Conservation (phyloP, 441 rosid species). For the Eruca vesicaria region DNA sequence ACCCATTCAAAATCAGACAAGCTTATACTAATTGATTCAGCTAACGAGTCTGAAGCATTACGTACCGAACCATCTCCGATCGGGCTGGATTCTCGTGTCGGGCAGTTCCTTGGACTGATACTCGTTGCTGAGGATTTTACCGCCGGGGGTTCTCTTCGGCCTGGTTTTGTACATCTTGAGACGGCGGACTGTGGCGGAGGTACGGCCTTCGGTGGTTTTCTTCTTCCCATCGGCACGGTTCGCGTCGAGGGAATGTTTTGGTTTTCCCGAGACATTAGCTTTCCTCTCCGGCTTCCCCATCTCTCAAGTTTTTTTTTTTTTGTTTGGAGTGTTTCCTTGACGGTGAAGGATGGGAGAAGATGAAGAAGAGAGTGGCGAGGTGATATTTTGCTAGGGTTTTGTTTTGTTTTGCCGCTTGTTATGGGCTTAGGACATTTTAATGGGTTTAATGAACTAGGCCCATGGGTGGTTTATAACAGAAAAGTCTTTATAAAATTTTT, state of each 20-base stretch:
- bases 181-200: slow-evolving; percentile 81
- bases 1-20: neutral
- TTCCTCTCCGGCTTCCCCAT: slow-evolving; percentile 74
- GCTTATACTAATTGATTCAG: neutral
- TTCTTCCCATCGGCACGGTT: slow-evolving; percentile 66
- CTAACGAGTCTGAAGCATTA: neutral
- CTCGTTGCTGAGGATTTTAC: slow-evolving; percentile 66
- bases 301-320: neutral
- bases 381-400: slow-evolving; percentile 24
- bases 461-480: neutral
- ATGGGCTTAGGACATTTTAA: neutral
- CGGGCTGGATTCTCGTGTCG: slow-evolving; percentile 73
- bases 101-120: slow-evolving; percentile 80
- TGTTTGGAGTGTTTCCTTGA: neutral
- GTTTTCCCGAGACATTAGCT: slow-evolving; percentile 71
- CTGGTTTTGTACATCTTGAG: slow-evolving; percentile 75
- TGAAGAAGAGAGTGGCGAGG: slow-evolving; percentile 1
- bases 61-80: slow-evolving; percentile 91
- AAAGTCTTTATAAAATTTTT: no score
- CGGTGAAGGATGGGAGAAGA: neutral
- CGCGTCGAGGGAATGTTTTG: slow-evolving; percentile 83
- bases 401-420: neutral
- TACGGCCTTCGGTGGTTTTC: slow-evolving; percentile 42
- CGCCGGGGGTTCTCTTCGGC: slow-evolving; percentile 54
- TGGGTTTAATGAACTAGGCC: neutral